phyloP scores from a whole-genome alignment of 306 rosid genomes.

The Medicago ruthenica region DNA sequence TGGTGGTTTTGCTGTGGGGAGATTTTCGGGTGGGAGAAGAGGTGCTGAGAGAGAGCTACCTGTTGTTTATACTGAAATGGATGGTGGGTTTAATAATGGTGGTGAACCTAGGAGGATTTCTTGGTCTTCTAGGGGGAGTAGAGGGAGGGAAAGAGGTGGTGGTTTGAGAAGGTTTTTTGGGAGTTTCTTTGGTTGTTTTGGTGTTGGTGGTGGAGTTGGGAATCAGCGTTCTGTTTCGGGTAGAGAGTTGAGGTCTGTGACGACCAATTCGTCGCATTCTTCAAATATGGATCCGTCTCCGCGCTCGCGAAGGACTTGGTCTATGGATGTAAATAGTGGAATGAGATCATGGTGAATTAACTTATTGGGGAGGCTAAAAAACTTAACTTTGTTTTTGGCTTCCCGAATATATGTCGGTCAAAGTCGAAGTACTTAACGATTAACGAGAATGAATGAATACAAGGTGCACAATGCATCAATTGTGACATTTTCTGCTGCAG shows the following conservation, averaged over 20 bases:
- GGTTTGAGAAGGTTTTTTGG: conserved; percentile 50
- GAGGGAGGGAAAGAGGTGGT: conserved; percentile 63
- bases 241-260: conserved; percentile 25
- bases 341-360: conserved; percentile 51
- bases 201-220: conserved; percentile 11
- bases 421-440: conserved; percentile 39
- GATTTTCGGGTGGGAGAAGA: conserved; percentile 73
- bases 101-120: conserved; percentile 72
- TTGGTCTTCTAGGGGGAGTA: conserved; percentile 61
- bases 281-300: conserved; percentile 35
- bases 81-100: conserved; percentile 70
- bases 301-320: conserved; percentile 73
- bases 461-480: conserved; percentile 29
- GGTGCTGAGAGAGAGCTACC: conserved; percentile 78
- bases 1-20: conserved; percentile 89
- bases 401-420: conserved; percentile 26
- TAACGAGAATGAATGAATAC: conserved; percentile 8
- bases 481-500: background rate
- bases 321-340: conserved; percentile 76
- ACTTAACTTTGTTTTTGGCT: conserved; percentile 33
- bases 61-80: conserved; percentile 80
- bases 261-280: conserved; percentile 44
- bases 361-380: background rate
- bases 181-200: conserved; percentile 65
- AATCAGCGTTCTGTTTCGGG: conserved; percentile 31